Conservation (phyloP, 306 rosid species). For the Acacia confusa region DNA sequence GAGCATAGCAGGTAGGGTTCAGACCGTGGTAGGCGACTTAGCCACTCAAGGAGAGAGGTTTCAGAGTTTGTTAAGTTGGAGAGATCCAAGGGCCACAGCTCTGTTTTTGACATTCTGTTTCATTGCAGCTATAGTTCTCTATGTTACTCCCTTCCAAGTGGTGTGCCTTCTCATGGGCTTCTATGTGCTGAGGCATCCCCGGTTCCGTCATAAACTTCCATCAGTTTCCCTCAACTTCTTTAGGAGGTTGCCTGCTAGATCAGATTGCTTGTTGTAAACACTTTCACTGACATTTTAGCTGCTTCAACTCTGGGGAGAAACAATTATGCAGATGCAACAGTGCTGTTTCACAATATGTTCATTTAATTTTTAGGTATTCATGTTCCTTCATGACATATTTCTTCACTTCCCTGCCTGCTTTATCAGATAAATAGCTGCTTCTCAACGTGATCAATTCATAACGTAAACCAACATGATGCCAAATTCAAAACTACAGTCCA, state of each 20-base stretch:
- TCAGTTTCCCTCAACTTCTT: slow-evolving; percentile 81
- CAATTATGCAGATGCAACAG: background rate
- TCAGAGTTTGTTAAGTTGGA: slow-evolving; percentile 80
- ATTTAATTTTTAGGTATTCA: slow-evolving; percentile 26
- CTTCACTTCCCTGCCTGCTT: background rate
- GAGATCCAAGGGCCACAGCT: slow-evolving; percentile 89
- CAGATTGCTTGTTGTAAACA: slow-evolving; percentile 72
- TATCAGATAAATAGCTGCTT: background rate
- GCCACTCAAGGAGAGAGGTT: slow-evolving; percentile 95
- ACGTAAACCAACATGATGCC: background rate
- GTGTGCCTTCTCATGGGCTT: slow-evolving; percentile 60
- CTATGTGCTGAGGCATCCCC: slow-evolving; percentile 74
- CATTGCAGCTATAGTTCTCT: slow-evolving; percentile 68
- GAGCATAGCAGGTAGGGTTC: slow-evolving; percentile 88
- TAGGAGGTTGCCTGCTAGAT: slow-evolving; percentile 84
- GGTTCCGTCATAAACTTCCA: slow-evolving; percentile 74
- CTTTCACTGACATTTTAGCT: background rate
- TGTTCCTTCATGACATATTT: background rate
- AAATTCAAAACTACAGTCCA: background rate
- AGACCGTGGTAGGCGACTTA: slow-evolving; percentile 76
- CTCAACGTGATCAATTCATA: background rate
- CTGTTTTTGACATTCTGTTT: slow-evolving; percentile 67
- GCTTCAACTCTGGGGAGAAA: background rate
- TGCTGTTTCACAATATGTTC: slow-evolving; percentile 6
- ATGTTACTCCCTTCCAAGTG: slow-evolving; percentile 86